Base-by-base conservation (phyloP, 164 flowering plant species). In the Kalanchoe fedtschenkoi region DNA sequence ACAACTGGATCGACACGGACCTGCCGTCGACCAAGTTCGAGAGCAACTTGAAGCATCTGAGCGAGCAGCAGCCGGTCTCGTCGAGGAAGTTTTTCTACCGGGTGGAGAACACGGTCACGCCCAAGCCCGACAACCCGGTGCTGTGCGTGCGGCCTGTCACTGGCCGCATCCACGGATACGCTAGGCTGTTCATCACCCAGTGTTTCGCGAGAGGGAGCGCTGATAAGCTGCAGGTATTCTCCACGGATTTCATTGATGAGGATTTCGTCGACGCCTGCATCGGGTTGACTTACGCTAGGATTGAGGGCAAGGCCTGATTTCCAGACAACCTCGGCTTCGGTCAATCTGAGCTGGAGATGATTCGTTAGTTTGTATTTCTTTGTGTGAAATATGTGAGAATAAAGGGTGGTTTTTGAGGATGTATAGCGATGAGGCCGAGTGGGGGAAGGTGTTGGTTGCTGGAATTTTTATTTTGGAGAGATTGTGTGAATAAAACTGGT, bases 31-130 rank as follows among this genome's bases (percentile, higher is more conserved):
- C 89, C 0, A 93, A 93, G 59, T 90, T 93, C 37, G 91, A 90
- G 70, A 88, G 87, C 67, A 93, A 92, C 58, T 10, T 93, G 71
- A 81, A 83, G 75, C 82, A 81, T 74, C 66, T 93, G 74, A 70
- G 74, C 1, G 79, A 90, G 75, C 98, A 93, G 65, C 78, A 61
- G 6, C 83, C 96, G 2, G 80, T 70, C 28, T 39, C 81, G 0
- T 42, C 68, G 0, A 66, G 98, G 79, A 93, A 84, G 62, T 86
- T 44, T 80, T 93, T 93, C 58, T 93, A 93, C 69, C 65, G 96
- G 73, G 97, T 90, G 55, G 98, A 93, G 78, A 93, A 93, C 46
- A 93, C 98, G 1, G 95, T 81, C 2, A 93, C 97, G 4, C 97
- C 98, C 0, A 79, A 86, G 69, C 79, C 95, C 0, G 95, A 90